phyloP scores from a whole-genome alignment of 1,284 basidiomycete genomes.

The Papiliotrema terrestris region DNA sequence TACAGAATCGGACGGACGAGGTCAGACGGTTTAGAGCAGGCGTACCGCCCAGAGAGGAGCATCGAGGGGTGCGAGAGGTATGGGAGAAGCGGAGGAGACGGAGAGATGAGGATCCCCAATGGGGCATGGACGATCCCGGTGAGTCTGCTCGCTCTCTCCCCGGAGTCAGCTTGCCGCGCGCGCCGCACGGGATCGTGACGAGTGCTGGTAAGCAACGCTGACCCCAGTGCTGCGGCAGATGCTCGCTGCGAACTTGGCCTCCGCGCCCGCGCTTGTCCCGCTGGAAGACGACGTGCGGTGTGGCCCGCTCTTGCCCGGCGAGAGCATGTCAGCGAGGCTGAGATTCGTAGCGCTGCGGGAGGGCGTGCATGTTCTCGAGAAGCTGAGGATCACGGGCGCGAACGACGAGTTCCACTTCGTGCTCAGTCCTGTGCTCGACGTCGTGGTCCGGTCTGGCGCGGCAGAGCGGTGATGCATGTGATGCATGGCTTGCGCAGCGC shows the following conservation, averaged over 20 bases:
- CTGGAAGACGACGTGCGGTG: slow-evolving; percentile 76
- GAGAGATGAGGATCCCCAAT: slow-evolving; percentile 14
- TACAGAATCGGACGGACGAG: slow-evolving; percentile 77
- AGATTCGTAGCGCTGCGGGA: slow-evolving; percentile 74
- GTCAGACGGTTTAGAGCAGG: slow-evolving; percentile 72
- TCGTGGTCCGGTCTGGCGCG: slow-evolving; percentile 18
- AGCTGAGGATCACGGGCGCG: slow-evolving; percentile 67
- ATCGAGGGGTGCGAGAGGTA: slow-evolving; percentile 27
- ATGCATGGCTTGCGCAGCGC: too few relatives aligned
- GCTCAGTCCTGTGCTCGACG: slow-evolving; percentile 46
- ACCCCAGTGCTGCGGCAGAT: slow-evolving; percentile 40
- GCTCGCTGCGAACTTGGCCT: slow-evolving; percentile 21
- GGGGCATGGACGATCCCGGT: slow-evolving; percentile 28
- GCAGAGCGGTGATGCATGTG: neutral
- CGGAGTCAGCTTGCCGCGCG: too few relatives aligned
- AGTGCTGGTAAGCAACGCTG: neutral
- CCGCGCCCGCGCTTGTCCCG: slow-evolving; percentile 61
- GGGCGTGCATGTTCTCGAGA: slow-evolving; percentile 73
- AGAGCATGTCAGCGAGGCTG: slow-evolving; percentile 82
- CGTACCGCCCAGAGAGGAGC: slow-evolving; percentile 58
- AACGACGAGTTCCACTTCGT: slow-evolving; percentile 64
- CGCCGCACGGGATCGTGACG: neutral
- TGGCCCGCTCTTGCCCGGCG: slow-evolving; percentile 72
- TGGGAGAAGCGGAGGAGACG: slow-evolving; percentile 18
- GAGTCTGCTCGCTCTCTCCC: slow-evolving; percentile 4